Base-by-base conservation (phyloP, 129 eudicot species). In the Artemisia tridentata region DNA sequence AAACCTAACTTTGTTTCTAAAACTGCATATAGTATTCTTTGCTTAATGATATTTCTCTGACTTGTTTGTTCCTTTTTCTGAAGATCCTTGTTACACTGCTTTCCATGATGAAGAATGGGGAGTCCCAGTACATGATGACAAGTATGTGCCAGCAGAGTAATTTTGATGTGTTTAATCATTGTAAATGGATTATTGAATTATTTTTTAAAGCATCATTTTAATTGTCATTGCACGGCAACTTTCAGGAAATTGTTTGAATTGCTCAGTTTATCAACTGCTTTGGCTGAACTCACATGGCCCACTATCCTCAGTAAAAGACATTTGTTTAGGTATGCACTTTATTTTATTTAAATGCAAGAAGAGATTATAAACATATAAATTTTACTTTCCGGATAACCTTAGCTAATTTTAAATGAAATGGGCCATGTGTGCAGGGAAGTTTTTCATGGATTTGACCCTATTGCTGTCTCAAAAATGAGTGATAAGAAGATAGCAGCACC, bases 231-330 rank as follows among this genome's bases (percentile, higher is more conserved):
- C 41, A 69, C 50, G 52, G 6, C 46, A 65, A 68, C 72, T 63
- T 80, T 82, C 87, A 92, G 98, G 86, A 89, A 85, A 71, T 77
- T 92, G 65, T 88, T 86, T 78, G 98, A 92, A 85, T 69, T 92
- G 82, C 95, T 92, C 62, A 84, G 87, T 83, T 84, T 88, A 55
- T 88, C 88, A 63, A 87, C 85, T 48, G 98, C 95, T 63, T 83
- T 92, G 78, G 98, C 95, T 60, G 98, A 92, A 83, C 85, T 84
- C 52, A 71, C 98, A 56, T 92, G 96, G 98, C 96, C 96, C 20
- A 67, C 83, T 46, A 88, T 92, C 79, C 95, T 92, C 58, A 89
- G 65, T n/a, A 86, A 83, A 83, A 84, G 96, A 76, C 82, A 78
- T 56, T 48, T 78, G 13, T 92, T 92, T 82, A 83, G 96, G 98